phyloP scores from a whole-genome alignment of 306 rosid species.

The Luffa acutangula region DNA sequence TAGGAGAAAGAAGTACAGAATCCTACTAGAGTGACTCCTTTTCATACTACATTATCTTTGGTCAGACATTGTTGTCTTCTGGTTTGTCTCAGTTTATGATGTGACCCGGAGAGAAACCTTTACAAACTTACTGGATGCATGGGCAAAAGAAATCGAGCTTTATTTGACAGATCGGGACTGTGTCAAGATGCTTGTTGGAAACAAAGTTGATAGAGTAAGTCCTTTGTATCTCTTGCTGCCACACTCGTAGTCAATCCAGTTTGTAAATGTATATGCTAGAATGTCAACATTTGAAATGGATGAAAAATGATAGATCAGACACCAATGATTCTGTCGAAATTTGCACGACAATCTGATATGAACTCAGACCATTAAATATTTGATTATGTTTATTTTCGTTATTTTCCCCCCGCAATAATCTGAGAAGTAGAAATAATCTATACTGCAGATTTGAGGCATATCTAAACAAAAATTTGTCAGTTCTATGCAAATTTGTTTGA shows the following conservation, averaged over 20 bases:
- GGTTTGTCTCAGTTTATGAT: constrained; percentile 48
- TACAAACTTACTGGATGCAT: constrained; percentile 66
- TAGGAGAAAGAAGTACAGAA: background rate
- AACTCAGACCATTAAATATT: background rate
- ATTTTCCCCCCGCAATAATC: background rate
- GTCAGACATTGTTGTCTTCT: background rate
- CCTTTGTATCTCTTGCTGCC: background rate
- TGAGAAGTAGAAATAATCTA: background rate
- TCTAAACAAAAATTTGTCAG: background rate
- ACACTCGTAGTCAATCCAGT: background rate
- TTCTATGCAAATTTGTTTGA: background rate
- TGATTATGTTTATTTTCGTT: background rate
- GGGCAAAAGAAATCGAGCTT: constrained; percentile 90
- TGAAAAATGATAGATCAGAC: background rate
- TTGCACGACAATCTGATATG: background rate
- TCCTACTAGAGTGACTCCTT: background rate
- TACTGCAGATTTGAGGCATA: background rate
- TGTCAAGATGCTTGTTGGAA: constrained; percentile 87
- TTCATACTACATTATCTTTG: background rate
- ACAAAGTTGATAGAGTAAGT: constrained; percentile 86
- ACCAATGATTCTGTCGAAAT: background rate
- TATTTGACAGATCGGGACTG: constrained; percentile 68
- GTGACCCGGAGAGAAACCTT: constrained; percentile 84
- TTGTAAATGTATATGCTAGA: background rate
- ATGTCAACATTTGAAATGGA: background rate